phyloP scores from a whole-genome alignment of 73 alveolate genomes.

The Diophrys appendiculata region DNA sequence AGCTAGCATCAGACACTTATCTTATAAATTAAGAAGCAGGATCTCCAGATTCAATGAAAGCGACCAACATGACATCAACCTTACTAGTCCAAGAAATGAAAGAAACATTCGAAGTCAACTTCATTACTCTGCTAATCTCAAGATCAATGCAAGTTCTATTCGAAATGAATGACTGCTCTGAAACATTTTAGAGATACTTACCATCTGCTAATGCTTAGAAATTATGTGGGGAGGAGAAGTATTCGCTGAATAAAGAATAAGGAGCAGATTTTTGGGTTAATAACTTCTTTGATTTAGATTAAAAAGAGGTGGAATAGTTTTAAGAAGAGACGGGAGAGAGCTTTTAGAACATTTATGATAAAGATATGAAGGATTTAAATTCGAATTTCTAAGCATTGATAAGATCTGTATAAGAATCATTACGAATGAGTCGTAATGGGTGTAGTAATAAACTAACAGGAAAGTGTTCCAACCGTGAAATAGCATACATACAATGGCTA shows the following conservation, averaged over 20 bases:
- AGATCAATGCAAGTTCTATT: not conserved
- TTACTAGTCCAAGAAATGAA: not conserved
- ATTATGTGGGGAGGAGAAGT: not conserved
- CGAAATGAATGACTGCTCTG: not conserved
- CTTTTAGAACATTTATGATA: not conserved
- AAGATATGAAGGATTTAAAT: not conserved
- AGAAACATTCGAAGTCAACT: not conserved
- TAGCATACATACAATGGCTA: not conserved
- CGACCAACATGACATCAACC: slow-evolving; percentile 1
- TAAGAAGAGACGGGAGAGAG: not conserved
- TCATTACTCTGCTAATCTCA: not conserved
- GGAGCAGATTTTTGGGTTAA: not conserved
- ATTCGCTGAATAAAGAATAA: not conserved
- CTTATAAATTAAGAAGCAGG: not conserved
- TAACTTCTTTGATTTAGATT: not conserved
- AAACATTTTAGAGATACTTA: not conserved
- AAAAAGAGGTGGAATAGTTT: not conserved
- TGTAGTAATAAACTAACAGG: not conserved
- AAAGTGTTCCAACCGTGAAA: too few relatives aligned
- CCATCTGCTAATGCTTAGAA: not conserved
- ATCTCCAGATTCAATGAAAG: not conserved
- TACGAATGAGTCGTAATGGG: too few relatives aligned
- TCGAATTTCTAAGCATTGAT: not conserved
- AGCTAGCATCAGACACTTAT: not conserved
- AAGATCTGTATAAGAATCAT: not conserved